Evolutionary conservation across 1,284 basidiomycete species (phyloP).

Genomic region (Boletus smithii): DNA sequence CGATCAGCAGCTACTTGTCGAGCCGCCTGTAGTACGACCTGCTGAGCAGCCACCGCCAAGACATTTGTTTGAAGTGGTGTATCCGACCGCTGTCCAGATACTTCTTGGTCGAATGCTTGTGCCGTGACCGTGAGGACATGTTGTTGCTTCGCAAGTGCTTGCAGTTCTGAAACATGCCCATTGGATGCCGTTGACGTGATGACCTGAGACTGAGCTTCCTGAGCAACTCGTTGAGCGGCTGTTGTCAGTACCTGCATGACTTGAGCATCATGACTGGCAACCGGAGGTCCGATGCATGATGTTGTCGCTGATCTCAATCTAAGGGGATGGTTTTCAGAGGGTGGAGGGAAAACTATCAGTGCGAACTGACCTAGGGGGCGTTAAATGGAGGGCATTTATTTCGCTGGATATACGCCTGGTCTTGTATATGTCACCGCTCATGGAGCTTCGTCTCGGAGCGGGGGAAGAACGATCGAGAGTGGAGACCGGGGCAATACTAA

Average conservation of each 20-base stretch:
- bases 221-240: conserved; percentile 70
- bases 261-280: conserved; percentile 48
- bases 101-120: conserved; percentile 67
- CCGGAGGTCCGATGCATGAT: conserved; percentile 24
- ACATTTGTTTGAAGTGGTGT: conserved; percentile 44
- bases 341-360: background rate
- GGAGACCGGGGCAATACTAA: conserved; percentile 70
- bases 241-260: conserved; percentile 73
- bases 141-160: conserved; percentile 73
- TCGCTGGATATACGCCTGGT: conserved; percentile 63
- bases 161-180: conserved; percentile 48
- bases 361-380: conserved; percentile 36
- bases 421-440: conserved; percentile 47
- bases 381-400: conserved; percentile 42
- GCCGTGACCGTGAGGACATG: conserved; percentile 75
- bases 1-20: conserved; percentile 60
- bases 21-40: conserved; percentile 75
- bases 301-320: conserved; percentile 30
- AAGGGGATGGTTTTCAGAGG: conserved; percentile 6
- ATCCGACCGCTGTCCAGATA: conserved; percentile 50
- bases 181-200: conserved; percentile 47
- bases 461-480: conserved; percentile 59
- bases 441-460: conserved; percentile 57
- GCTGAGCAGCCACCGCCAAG: conserved; percentile 68
- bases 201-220: conserved; percentile 66